phyloP scores from a whole-genome alignment of 345 rosid genomes.

The Corchorus olitorius region DNA sequence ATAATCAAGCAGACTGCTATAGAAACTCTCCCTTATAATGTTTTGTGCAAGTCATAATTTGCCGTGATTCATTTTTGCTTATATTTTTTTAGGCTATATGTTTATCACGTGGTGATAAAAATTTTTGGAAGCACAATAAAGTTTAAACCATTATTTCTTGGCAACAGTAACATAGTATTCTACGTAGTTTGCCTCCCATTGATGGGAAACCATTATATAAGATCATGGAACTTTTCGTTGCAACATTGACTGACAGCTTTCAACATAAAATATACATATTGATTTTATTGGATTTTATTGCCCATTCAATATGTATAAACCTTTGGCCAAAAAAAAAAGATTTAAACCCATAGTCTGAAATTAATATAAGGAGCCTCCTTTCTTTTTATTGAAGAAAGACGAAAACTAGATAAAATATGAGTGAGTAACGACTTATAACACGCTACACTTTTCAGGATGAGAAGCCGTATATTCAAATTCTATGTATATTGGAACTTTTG shows the following conservation, averaged over 20 bases:
- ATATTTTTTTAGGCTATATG: not conserved
- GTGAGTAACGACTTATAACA: not conserved
- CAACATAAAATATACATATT: not conserved
- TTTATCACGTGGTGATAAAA: not conserved
- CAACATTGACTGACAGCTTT: not conserved
- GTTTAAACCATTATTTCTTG: not conserved
- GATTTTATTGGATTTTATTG: not conserved
- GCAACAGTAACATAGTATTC: not conserved
- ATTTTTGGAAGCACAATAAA: constrained; percentile 12
- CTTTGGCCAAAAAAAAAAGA: too few relatives aligned
- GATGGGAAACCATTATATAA: not conserved
- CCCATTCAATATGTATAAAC: not conserved
- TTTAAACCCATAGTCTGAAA: not conserved
- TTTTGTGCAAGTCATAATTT: not conserved
- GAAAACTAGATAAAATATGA: not conserved
- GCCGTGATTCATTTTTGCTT: constrained; percentile 3
- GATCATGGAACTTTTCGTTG: not conserved
- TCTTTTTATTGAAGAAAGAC: not conserved
- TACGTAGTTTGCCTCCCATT: not conserved
- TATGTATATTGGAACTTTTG: not conserved
- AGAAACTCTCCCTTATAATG: not conserved
- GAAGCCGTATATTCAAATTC: not conserved
- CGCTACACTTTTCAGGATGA: not conserved
- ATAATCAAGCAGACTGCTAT: constrained; percentile 18
- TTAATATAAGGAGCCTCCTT: not conserved